Evolutionary conservation across 768 basidiomycete species (phyloP).

Genomic region (Lactarius indigo): DNA sequence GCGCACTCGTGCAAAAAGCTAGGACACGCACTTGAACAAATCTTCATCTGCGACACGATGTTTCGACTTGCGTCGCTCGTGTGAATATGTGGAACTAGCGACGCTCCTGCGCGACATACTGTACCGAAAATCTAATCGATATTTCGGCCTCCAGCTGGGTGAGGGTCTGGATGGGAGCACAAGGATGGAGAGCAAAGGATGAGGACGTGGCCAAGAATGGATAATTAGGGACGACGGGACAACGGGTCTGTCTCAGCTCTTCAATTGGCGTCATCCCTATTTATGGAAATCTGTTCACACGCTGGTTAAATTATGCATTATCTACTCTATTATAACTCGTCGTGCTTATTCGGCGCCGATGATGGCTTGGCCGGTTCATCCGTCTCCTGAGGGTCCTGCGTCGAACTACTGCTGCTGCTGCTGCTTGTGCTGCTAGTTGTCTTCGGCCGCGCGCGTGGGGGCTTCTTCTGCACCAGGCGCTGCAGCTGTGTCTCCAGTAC

Average conservation of each 20-base stretch:
- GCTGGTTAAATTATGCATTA: neutral
- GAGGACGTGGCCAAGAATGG: neutral
- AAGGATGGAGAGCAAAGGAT: neutral
- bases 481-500: slow-evolving; percentile 72
- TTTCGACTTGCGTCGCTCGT: slow-evolving; percentile 70
- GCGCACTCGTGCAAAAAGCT: neutral
- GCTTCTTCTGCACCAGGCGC: slow-evolving; percentile 63
- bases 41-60: slow-evolving; percentile 82
- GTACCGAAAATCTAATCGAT: neutral
- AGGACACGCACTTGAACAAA: slow-evolving; percentile 68
- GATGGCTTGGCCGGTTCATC: slow-evolving; percentile 1
- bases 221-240: neutral
- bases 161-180: neutral
- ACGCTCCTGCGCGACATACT: slow-evolving; percentile 73
- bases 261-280: neutral
- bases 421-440: slow-evolving; percentile 23
- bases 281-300: slow-evolving; percentile 9
- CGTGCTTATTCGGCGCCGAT: neutral
- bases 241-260: neutral
- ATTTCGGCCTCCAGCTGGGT: neutral
- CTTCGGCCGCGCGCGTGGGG: slow-evolving; percentile 59
- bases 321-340: slow-evolving; percentile 9
- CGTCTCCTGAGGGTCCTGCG: slow-evolving; percentile 25
- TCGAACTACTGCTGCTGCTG: slow-evolving; percentile 30
- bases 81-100: slow-evolving; percentile 46